Conservation (phyloP, 768 basidiomycete genomes). For the Rickenella mellea region DNA sequence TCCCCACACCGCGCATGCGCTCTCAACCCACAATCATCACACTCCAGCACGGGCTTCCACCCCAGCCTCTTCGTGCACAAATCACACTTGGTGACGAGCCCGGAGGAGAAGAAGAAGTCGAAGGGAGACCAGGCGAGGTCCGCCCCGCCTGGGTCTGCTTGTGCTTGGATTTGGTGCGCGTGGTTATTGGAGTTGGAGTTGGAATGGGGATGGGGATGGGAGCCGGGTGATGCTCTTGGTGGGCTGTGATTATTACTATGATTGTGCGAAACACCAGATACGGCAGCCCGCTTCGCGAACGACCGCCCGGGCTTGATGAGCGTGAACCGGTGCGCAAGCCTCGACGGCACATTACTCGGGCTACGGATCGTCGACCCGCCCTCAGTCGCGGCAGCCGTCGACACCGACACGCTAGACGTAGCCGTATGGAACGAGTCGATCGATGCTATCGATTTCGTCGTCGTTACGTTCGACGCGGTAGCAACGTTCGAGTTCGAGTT, state of each 20-base stretch:
- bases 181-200: not conserved
- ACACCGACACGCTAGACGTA: slow-evolving; percentile 45
- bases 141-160: slow-evolving; percentile 14
- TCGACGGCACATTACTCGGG: slow-evolving; percentile 33
- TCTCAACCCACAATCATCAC: slow-evolving; percentile 82
- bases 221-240: not conserved
- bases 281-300: slow-evolving; percentile 36
- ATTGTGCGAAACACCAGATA: not conserved
- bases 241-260: not conserved
- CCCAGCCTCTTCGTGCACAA: slow-evolving; percentile 75
- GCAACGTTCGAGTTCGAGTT: slow-evolving; percentile 13
- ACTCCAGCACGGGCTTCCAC: slow-evolving; percentile 78
- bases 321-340: slow-evolving; percentile 77
- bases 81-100: slow-evolving; percentile 72
- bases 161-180: too few relatives aligned
- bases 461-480: slow-evolving; percentile 23
- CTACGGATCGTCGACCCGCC: slow-evolving; percentile 13
- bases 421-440: slow-evolving; percentile 19
- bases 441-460: slow-evolving; percentile 14
- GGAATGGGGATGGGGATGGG: not conserved
- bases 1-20: slow-evolving; percentile 87
- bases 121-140: slow-evolving; percentile 63
- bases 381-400: slow-evolving; percentile 62
- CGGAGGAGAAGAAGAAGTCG: slow-evolving; percentile 65
- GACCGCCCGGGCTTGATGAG: slow-evolving; percentile 77